Evolutionary conservation across 495 filamentous ascomycete genomes (phyloP).

Genomic region (Xeromyces bisporus): DNA sequence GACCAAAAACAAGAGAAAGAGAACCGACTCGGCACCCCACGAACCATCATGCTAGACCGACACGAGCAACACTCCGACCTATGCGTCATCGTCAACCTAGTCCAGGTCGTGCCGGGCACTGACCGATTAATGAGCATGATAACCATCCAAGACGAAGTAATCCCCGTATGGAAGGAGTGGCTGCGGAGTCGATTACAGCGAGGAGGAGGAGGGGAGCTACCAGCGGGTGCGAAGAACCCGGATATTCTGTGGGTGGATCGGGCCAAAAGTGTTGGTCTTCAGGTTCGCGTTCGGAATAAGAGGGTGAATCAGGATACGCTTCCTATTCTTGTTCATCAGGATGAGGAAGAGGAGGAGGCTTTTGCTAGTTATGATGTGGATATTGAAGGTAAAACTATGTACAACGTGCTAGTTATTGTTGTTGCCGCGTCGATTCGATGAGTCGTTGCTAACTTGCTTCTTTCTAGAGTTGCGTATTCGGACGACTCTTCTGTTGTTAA

Average conservation of each 20-base stretch:
- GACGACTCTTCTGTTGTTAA: conserved; percentile 38
- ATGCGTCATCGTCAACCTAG: conserved; percentile 48
- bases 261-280: conserved; percentile 37
- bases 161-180: conserved; percentile 55
- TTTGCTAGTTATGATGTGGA: conserved; percentile 42
- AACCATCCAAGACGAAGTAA: conserved; percentile 43
- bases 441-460: conserved; percentile 4
- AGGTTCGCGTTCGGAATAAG: conserved; percentile 32
- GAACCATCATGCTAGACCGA: conserved; percentile 46
- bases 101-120: conserved; percentile 41
- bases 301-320: conserved; percentile 9
- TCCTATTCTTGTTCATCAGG: conserved; percentile 29
- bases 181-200: conserved; percentile 27
- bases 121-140: conserved; percentile 40
- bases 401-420: too few relatives aligned
- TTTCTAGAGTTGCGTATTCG: conserved; percentile 41
- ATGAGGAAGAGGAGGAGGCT: conserved; percentile 41
- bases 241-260: conserved; percentile 42
- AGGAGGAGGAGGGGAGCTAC: conserved; percentile 6
- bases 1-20: background rate
- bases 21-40: conserved; percentile 12
- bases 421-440: conserved; percentile 3
- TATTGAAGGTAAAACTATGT: conserved; percentile 48
- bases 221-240: conserved; percentile 4
- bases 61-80: conserved; percentile 58